A percentile compares a stretch with the other conserved stretches of the same genome.
These are phyloP conservation scores for Plectosphaerella cucumerina DNA, from an alignment of 2,329 filamentous ascomycete genomes.

Conservation along the genomic window DNA sequence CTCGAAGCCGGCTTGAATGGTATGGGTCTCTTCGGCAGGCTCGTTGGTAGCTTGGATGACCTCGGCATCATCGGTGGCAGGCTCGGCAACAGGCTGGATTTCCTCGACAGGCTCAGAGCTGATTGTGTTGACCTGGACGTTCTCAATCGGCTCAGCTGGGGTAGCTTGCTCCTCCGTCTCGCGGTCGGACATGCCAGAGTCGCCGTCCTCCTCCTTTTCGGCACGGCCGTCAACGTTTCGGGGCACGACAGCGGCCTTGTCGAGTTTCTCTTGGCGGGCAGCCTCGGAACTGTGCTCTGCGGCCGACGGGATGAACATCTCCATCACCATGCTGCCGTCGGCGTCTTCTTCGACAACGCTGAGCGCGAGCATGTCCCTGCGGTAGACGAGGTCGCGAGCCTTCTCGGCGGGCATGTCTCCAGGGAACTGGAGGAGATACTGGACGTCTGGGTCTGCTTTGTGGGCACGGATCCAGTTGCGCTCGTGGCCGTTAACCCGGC, in stretches of 20 bases:
- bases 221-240: too few relatives aligned
- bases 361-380: not conserved
- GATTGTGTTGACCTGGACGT: too few relatives aligned
- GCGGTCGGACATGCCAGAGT: too few relatives aligned
- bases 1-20: too few relatives aligned
- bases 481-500: not conserved
- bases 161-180: too few relatives aligned
- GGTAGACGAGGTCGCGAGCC: not conserved
- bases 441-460: conserved; percentile 2
- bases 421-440: conserved; percentile 1
- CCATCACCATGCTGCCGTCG: not conserved
- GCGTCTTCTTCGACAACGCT: not conserved
- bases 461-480: conserved; percentile 3
- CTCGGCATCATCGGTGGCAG: too few relatives aligned
- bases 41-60: too few relatives aligned
- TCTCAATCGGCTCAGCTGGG: too few relatives aligned
- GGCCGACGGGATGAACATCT: conserved; percentile 2
- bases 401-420: conserved; percentile 1
- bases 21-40: too few relatives aligned
- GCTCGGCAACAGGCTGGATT: too few relatives aligned
- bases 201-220: too few relatives aligned
- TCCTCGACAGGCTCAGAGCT: too few relatives aligned
- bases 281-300: conserved; percentile 8
- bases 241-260: conserved; percentile 1
- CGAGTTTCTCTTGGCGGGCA: conserved; percentile 4